phyloP scores from a whole-genome alignment of 1,284 basidiomycete genomes.

The Malassezia arunalokei region DNA sequence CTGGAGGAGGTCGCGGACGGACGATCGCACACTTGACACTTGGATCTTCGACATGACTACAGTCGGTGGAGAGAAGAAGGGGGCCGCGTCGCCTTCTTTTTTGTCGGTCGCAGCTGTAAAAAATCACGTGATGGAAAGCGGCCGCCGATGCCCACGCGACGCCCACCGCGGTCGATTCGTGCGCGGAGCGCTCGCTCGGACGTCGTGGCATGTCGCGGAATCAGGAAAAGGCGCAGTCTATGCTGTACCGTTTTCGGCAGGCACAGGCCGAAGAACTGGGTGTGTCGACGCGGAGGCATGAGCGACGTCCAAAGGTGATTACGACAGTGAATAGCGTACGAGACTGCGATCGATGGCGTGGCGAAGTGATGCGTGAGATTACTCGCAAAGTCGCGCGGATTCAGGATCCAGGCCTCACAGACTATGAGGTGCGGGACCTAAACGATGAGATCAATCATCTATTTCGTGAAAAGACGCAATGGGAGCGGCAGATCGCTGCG shows the following conservation, averaged over 20 bases:
- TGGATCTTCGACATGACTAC: slow-evolving; percentile 32
- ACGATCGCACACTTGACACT: slow-evolving; percentile 41
- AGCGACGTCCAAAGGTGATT: slow-evolving; percentile 77
- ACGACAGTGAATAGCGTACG: slow-evolving; percentile 75
- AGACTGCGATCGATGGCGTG: slow-evolving; percentile 89
- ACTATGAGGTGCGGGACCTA: slow-evolving; percentile 88
- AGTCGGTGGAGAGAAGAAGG: slow-evolving; percentile 5
- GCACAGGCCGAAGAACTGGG: slow-evolving; percentile 91
- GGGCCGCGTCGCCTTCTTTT: background rate
- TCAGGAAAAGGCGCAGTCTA: slow-evolving; percentile 53
- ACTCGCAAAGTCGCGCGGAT: slow-evolving; percentile 94
- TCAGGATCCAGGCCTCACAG: slow-evolving; percentile 80
- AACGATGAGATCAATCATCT: slow-evolving; percentile 98
- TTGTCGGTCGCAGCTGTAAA: slow-evolving; percentile 1
- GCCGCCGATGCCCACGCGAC: background rate
- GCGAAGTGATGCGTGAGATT: slow-evolving; percentile 85
- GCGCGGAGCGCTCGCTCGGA: background rate
- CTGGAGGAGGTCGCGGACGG: slow-evolving; percentile 40
- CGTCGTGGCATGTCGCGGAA: slow-evolving; percentile 37
- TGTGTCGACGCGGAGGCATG: slow-evolving; percentile 56
- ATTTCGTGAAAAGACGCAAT: slow-evolving; percentile 85
- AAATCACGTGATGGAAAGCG: slow-evolving; percentile 14
- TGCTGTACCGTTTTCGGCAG: slow-evolving; percentile 96
- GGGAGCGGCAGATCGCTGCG: slow-evolving; percentile 91
- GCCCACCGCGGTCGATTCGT: background rate